Conservation (phyloP, 768 basidiomycete genomes). For the Russula foetens region DNA sequence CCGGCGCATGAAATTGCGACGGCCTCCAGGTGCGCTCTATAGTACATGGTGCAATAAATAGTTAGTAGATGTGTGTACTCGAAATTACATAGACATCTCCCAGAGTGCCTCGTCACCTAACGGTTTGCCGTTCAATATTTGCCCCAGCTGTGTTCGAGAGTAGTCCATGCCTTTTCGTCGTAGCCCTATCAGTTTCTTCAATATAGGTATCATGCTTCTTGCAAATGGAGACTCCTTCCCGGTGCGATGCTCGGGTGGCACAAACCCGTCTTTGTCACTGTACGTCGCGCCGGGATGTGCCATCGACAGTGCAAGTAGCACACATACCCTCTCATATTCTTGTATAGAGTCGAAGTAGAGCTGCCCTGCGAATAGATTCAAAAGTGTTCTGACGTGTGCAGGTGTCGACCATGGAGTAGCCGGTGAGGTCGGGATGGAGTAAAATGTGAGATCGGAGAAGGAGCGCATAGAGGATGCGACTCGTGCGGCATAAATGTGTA, state of each 20-base stretch:
- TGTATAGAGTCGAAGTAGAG: conserved; percentile 14
- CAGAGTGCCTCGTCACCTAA: neutral
- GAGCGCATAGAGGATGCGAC: conserved; percentile 5
- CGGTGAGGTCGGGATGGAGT: neutral
- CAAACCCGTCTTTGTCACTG: conserved; percentile 8
- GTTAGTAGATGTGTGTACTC: too few species aligned
- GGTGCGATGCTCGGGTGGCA: neutral
- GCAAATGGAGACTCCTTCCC: neutral
- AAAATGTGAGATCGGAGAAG: conserved; percentile 6
- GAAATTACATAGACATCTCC: too few species aligned
- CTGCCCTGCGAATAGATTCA: conserved; percentile 12
- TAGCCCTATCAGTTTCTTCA: conserved; percentile 3
- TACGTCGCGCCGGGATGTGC: conserved; percentile 1
- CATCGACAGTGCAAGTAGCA: conserved; percentile 8
- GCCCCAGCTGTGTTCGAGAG: neutral
- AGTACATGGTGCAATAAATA: too few species aligned
- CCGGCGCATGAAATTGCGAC: too few species aligned
- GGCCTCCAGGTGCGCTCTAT: too few species aligned
- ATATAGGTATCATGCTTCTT: neutral
- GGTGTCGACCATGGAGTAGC: neutral
- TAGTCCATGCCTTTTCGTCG: conserved; percentile 8
- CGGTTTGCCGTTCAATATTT: conserved; percentile 2
- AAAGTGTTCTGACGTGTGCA: neutral
- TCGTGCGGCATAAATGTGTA: conserved; percentile 10
- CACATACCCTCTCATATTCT: conserved; percentile 10